Percentiles rank a stretch among this genome's conserved stretches.
These are phyloP conservation scores for Fomitopsis palustris DNA, from an alignment of 1,284 basidiomycete genomes.

Conservation along the genomic window DNA sequence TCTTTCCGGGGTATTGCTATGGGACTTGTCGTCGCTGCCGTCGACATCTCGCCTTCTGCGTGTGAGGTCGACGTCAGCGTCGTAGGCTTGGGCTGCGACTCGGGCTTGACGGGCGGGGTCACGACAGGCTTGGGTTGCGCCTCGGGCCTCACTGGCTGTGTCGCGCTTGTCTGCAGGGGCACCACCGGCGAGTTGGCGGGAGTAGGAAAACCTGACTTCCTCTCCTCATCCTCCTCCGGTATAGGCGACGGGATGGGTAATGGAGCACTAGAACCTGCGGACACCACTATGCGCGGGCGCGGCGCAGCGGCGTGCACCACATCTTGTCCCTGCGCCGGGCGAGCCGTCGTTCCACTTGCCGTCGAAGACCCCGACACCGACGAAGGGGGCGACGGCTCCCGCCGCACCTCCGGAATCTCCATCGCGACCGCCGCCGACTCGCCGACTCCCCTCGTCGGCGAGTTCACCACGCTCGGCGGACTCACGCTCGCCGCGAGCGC, in stretches of 20 bases:
- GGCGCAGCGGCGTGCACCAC: background rate
- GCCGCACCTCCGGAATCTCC: constrained; percentile 12
- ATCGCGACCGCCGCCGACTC: constrained; percentile 25
- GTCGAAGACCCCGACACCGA: constrained; percentile 27
- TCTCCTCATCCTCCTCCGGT: constrained; percentile 35
- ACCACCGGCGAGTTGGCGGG: constrained; percentile 48
- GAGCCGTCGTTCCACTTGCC: constrained; percentile 22
- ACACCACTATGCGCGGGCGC: constrained; percentile 4
- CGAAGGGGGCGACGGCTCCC: constrained; percentile 18
- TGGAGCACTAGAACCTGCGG: constrained; percentile 10
- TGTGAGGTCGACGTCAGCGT: background rate
- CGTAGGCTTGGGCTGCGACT: constrained; percentile 6
- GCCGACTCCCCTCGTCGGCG: constrained; percentile 19
- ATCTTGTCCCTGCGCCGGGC: constrained; percentile 7
- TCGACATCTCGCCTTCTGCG: background rate
- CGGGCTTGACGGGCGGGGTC: constrained; percentile 7
- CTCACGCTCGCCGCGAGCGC: constrained; percentile 47
- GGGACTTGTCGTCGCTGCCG: background rate
- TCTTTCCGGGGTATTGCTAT: constrained; percentile 3
- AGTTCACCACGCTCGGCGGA: constrained; percentile 33
- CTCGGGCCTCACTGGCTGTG: constrained; percentile 8
- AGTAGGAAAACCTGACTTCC: constrained; percentile 36
- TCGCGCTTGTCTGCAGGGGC: constrained; percentile 26
- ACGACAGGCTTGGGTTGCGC: constrained; percentile 4
- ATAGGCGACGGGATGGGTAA: constrained; percentile 29